These are phyloP conservation scores for Verbena officinalis DNA, from an alignment of 257 asterid species.

Conservation along the genomic window DNA sequence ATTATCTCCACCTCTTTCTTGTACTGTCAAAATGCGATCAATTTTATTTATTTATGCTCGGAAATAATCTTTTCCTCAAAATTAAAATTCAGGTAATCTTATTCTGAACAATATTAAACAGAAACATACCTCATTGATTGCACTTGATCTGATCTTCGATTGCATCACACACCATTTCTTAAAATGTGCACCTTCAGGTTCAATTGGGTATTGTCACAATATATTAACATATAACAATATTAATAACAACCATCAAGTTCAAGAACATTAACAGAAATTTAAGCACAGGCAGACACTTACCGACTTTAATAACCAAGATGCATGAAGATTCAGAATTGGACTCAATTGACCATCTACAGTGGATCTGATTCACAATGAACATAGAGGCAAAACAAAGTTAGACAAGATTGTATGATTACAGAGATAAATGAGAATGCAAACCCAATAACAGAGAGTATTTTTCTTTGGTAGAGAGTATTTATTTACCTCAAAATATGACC, in stretches of 20 bases:
- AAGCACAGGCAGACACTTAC: constrained; percentile 48
- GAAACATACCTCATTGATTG: constrained; percentile 72
- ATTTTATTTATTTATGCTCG: neutral
- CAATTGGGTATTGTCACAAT: neutral
- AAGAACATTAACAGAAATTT: constrained; percentile 3
- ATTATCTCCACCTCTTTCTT: constrained; percentile 90
- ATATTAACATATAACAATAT: neutral
- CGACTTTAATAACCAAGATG: constrained; percentile 82
- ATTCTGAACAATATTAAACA: neutral
- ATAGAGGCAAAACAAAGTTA: constrained; percentile 7
- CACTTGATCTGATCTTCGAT: constrained; percentile 88
- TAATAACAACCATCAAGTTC: constrained; percentile 18
- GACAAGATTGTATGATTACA: constrained; percentile 7
- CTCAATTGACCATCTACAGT: constrained; percentile 79
- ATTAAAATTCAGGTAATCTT: neutral
- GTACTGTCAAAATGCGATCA: constrained; percentile 53
- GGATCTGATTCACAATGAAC: constrained; percentile 62
- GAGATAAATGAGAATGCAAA: constrained; percentile 12
- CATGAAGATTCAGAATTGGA: constrained; percentile 74
- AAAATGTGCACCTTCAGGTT: constrained; percentile 78
- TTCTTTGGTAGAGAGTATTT: too few species aligned
- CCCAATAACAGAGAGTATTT: constrained; percentile 18
- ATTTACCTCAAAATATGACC: constrained; percentile 96
- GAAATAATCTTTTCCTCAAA: neutral
- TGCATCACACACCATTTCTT: constrained; percentile 99